Conservation (phyloP, 2,329 filamentous ascomycete genomes). For the Xylariaceae sp. region DNA sequence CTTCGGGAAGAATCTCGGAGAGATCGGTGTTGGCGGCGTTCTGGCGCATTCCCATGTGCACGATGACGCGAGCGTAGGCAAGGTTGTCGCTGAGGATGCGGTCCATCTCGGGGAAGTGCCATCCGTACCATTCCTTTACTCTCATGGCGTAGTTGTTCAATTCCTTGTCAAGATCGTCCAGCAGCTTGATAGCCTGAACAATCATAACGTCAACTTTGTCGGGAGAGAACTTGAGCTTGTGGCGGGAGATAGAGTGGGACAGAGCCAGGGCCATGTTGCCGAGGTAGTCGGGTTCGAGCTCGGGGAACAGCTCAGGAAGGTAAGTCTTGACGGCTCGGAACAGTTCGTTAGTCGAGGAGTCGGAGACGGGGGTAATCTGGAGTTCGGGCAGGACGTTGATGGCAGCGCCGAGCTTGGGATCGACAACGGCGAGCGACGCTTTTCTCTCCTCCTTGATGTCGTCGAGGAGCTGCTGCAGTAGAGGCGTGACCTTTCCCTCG, state of each 20-base stretch:
- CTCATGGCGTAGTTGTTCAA: constrained; percentile 98
- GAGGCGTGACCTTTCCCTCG: constrained; percentile 90
- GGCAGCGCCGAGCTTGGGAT: constrained; percentile 84
- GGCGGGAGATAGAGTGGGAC: constrained; percentile 90
- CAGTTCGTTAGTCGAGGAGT: constrained; percentile 77
- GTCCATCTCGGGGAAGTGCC: constrained; percentile 98
- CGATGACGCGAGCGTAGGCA: constrained; percentile 82
- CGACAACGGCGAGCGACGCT: constrained; percentile 86
- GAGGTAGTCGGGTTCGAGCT: constrained; percentile 76
- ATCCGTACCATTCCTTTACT: constrained; percentile 99
- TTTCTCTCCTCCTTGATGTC: constrained; percentile 97
- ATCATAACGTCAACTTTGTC: constrained; percentile 99
- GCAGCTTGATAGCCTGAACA: constrained; percentile 87
- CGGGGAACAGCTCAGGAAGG: constrained; percentile 83
- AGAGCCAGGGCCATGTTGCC: constrained; percentile 94
- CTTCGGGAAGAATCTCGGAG: constrained; percentile 86
- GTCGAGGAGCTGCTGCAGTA: constrained; percentile 76
- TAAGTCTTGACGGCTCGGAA: constrained; percentile 93
- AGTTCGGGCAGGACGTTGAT: constrained; percentile 89
- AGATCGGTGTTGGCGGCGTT: constrained; percentile 74
- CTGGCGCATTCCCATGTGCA: constrained; percentile 82
- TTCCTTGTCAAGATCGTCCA: constrained; percentile 98
- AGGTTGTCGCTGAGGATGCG: constrained; percentile 97
- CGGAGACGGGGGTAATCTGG: constrained; percentile 75
- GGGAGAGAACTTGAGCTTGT: constrained; percentile 97